Evolutionary conservation across 106 monocot species (phyloP).

Genomic region (Hemerocallis citrina): DNA sequence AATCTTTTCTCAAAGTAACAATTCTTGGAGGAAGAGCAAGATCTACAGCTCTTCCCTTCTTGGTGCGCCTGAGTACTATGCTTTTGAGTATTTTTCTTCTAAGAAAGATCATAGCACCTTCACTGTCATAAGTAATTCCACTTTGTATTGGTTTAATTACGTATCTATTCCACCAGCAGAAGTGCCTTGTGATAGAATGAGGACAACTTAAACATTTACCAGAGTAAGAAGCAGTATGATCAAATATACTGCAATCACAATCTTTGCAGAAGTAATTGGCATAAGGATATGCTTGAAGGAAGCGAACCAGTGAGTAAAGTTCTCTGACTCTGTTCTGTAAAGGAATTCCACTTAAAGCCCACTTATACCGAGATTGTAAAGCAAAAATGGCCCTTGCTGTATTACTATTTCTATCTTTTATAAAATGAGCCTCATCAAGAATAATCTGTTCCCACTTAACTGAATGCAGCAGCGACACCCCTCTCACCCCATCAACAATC

Average conservation of each 20-base stretch:
- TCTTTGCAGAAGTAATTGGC: slow-evolving; percentile 68
- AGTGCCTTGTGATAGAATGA: slow-evolving; percentile 65
- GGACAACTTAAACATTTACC: slow-evolving; percentile 37
- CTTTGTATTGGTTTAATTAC: slow-evolving; percentile 57
- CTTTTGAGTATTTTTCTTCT: slow-evolving; percentile 65
- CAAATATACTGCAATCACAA: slow-evolving; percentile 67
- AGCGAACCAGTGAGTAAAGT: slow-evolving; percentile 93
- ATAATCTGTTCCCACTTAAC: no score
- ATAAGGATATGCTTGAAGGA: slow-evolving; percentile 65
- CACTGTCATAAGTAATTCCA: not conserved
- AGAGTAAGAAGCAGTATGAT: slow-evolving; percentile 17
- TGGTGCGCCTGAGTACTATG: slow-evolving; percentile 77
- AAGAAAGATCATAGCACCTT: slow-evolving; percentile 66
- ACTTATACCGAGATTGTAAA: slow-evolving; percentile 57
- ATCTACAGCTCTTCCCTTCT: slow-evolving; percentile 86
- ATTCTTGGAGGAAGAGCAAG: slow-evolving; percentile 80
- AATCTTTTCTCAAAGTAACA: slow-evolving; percentile 59
- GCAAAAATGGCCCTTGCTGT: slow-evolving; percentile 83
- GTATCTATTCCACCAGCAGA: slow-evolving; percentile 92
- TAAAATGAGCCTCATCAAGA: slow-evolving; percentile 65
- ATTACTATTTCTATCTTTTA: slow-evolving; percentile 65
- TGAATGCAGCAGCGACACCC: no score
- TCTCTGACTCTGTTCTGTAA: slow-evolving; percentile 89
- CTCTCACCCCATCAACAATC: no score
- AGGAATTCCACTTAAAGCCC: slow-evolving; percentile 90